Evolutionary conservation across 306 rosid genomes (phyloP), one percentile per base, ranked within the genome.

Genomic region (Casuarina equisetifolia): DNA sequence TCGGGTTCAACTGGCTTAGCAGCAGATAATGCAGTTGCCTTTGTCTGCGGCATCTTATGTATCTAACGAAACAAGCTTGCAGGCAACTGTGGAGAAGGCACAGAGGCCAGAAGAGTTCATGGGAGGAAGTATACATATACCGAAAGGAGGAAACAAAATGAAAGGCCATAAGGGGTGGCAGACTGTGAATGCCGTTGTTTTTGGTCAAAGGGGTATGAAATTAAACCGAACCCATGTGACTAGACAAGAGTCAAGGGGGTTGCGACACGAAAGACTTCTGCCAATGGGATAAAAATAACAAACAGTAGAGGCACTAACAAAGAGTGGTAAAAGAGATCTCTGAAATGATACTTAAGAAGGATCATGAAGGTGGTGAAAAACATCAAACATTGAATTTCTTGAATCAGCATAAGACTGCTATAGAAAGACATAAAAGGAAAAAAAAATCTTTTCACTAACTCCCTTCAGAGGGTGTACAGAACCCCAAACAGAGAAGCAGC

Each of bases 41-140:
- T 90, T 82, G 80, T 90, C 77, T 80, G 82, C 81, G 97, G 93
- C 99, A 95, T 95, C 93, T 86, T 89, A 87, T 45, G 82, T 81
- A 88, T 84, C 90, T 89, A 92, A 88, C 77, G 78, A 86, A 85
- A 91, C 82, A 90, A 84, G 88, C 89, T 92, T 81, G 97, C 86
- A 89, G 89, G 91, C 88, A 95, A 92, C 97, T 91, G 92, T 91
- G 92, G 88, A 86, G 93, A 92, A 89, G 96, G 91, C 97, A 92
- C 97, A 85, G 90, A 85, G 97, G 91, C 99, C 94, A 91, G 96
- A 95, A 87, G 89, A 92, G 85, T 83, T 95, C 96, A 89, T 87
- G 97, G 97, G 97, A 89, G 85, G 96, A 91, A 88, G 91, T 85
- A 89, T 82, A 83, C 81, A 89, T 88, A 89, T 85, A 90, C 83